Evolutionary conservation across 345 rosid species (phyloP), one percentile per base, ranked within the genome.

Genomic region (Eucalyptus paniculata): DNA sequence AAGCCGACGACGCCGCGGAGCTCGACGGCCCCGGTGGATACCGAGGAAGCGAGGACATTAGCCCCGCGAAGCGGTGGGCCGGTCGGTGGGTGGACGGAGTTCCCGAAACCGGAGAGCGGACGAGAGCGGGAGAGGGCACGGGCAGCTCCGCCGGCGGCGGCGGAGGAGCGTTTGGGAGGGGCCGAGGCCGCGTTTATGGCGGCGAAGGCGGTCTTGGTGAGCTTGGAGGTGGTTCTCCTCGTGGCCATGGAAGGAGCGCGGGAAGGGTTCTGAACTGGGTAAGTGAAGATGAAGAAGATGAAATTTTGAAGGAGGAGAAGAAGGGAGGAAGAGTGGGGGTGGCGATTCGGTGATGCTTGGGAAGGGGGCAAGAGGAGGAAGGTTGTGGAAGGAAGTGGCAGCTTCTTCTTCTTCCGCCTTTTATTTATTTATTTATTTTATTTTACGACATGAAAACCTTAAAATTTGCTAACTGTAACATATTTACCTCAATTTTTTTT

Each of bases 61-160:
- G 67, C n/a, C n/a, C 11, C 14, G 65, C n/a, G 15, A 26, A 11
- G 65, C 65, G 14, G n/a, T 58, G 67, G 67, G 7, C n/a, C 4
- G n/a, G 67, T 26, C 16, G 0, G 30, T 0, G n/a, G n/a, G 67
- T 58, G n/a, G 0, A 58, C 4, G n/a, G 67, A 11, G 67, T 58
- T 58, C 14, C 67, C 8, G n/a, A 58, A 58, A 26, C n/a, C 15
- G n/a, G n/a, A 12, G 67, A 60, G 67, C 15, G 67, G 0, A n/a
- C 3, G 67, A 12, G 67, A 58, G 67, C 16, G 4, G n/a, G 67
- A 12, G n/a, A 58, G 67, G 67, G 67, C 30, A 58, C 7, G 30
- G 67, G 32, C n/a, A 2, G 56, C 24, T 19, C 56, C 56, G 9
- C 1, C 56, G 30, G 30, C n/a, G 15, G 62, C 1, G 13, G 28